A percentile compares a stretch with the other conserved stretches of the same genome.
Evolutionary conservation across 2,329 filamentous ascomycete genomes (phyloP).

Genomic region (Talaromyces sp.): DNA sequence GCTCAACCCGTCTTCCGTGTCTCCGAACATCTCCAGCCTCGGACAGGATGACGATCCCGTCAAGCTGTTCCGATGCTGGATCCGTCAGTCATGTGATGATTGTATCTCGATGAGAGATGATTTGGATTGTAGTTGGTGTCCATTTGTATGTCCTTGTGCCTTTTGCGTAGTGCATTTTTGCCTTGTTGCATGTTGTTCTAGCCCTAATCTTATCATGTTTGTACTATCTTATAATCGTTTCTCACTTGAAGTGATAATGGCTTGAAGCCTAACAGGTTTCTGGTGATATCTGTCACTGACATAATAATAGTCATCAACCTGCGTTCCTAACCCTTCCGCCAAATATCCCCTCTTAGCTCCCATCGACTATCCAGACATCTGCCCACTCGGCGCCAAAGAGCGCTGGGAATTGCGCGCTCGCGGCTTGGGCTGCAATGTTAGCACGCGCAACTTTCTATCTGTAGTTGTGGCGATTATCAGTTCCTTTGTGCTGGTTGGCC

Average conservation of each 20-base stretch:
- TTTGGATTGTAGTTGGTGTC: constrained; percentile 38
- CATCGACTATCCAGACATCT: constrained; percentile 33
- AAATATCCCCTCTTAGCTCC: constrained; percentile 39
- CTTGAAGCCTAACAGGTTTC: no score
- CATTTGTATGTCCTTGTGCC: constrained; percentile 30
- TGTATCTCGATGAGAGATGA: constrained; percentile 30
- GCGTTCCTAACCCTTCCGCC: constrained; percentile 35
- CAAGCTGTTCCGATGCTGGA: constrained; percentile 31
- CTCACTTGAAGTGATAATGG: no score
- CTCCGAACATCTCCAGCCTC: constrained; percentile 1
- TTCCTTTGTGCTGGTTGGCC: constrained; percentile 26
- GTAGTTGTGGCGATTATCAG: constrained; percentile 31
- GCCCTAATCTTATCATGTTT: neutral
- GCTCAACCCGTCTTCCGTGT: neutral
- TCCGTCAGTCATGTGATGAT: constrained; percentile 33
- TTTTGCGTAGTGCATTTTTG: neutral
- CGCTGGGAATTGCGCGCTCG: constrained; percentile 41
- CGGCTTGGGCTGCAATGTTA: constrained; percentile 41
- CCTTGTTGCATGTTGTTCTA: neutral
- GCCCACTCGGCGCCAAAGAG: constrained; percentile 39
- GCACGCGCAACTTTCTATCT: constrained; percentile 39
- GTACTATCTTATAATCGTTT: no score
- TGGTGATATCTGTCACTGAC: neutral
- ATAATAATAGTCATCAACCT: constrained; percentile 34
- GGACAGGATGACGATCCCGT: constrained; percentile 15